A percentile compares a stretch with the other conserved stretches of the same genome.
phyloP scores from a whole-genome alignment of 2,329 filamentous ascomycete genomes.

The Trichoderma atrobrunneum region DNA sequence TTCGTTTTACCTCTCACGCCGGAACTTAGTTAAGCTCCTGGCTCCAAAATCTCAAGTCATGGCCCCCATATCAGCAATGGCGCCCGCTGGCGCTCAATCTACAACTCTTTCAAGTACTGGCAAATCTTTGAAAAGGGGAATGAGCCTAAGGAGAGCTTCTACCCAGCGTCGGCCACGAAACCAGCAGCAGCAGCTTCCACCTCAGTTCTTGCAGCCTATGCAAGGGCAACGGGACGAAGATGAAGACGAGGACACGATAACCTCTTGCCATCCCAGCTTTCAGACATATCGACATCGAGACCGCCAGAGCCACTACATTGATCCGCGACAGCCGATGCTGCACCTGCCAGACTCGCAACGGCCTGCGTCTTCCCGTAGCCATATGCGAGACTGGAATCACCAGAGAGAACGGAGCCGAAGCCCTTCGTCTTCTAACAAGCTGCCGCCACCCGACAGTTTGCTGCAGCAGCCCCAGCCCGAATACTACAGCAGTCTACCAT shows the following conservation, averaged over 20 bases:
- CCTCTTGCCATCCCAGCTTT: slow-evolving; percentile 11
- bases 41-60: neutral
- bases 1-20: neutral
- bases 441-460: slow-evolving; percentile 28
- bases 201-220: neutral
- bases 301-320: slow-evolving; percentile 27
- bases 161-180: slow-evolving; percentile 10
- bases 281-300: slow-evolving; percentile 22
- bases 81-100: neutral
- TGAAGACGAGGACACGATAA: slow-evolving; percentile 11
- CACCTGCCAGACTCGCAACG: slow-evolving; percentile 21
- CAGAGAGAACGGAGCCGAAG: slow-evolving; percentile 14
- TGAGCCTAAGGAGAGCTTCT: slow-evolving; percentile 12
- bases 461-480: slow-evolving; percentile 19
- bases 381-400: slow-evolving; percentile 19
- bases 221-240: slow-evolving; percentile 8
- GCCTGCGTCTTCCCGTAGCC: slow-evolving; percentile 31
- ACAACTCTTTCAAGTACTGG: neutral
- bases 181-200: neutral
- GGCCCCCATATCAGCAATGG: slow-evolving; percentile 1
- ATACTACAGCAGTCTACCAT: slow-evolving; percentile 24
- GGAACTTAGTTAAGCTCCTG: neutral
- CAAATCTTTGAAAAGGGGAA: neutral
- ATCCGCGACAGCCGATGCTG: slow-evolving; percentile 19
- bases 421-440: slow-evolving; percentile 14